Evolutionary conservation across 2,329 filamentous ascomycete genomes (phyloP), one percentile per base, ranked within the genome.

Genomic region (Fonsecaea erecta): DNA sequence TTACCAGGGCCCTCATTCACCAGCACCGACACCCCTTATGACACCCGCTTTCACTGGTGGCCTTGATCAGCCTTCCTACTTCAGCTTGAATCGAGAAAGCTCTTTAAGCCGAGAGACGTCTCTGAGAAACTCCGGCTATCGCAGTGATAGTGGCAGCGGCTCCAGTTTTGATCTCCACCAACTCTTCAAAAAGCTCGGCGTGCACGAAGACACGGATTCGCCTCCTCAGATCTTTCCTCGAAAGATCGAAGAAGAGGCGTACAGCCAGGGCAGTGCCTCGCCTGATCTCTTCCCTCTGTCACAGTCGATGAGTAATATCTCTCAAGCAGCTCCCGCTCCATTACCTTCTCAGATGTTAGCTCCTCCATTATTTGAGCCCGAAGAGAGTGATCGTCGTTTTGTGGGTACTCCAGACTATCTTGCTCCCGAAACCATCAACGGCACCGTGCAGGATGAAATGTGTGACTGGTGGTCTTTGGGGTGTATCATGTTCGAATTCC

Each of bases 391-490:
- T 74, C 88, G 95, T 60, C 89, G 92, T 43, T 99, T 99, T 73
- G 95, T 99, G 8, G 95, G 95, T 34, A 99, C 95, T 0, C 95
- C 95, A 0, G 95, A 99, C 77, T 99, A 99, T 75, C 85, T 99
- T 14, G 95, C 95, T 0, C 95, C 95, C 0, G 96, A 99, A 76
- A 99, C 96, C 0, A 96, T 99, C 74, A 93, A 92, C 70, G 95
- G 96, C 56, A 88, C 93, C 70, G 93, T 94, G 1, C 95, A 99
- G 77, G 95, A 99, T 74, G 94, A 98, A 77, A 95, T 94, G 71
- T 98, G 95, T 75, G 95, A 99, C 87, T 99, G 95, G 95, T 99
- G 95, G 95, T 98, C 95, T 24, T 85, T 99, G n/a, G 95, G 95
- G 0, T 99, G 96, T 76, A 98, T 99, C 72, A 82, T 98, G 77